Percentiles rank a stretch among this genome's conserved stretches.
phyloP scores from a whole-genome alignment of 768 basidiomycete species.

The Pisolithus microcarpus region DNA sequence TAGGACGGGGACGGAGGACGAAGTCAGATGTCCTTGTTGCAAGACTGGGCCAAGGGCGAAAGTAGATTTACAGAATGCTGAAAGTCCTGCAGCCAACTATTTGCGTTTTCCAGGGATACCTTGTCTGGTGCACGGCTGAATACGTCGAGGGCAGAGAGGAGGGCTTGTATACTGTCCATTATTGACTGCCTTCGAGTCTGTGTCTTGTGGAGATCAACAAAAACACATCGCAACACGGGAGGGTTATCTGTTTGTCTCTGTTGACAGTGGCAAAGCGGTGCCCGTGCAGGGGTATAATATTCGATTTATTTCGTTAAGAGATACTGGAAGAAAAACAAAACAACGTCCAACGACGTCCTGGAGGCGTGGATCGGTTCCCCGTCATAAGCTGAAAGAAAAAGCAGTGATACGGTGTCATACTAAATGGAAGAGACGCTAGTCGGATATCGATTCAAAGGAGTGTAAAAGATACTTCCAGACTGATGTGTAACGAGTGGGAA shows the following conservation, averaged over 20 bases:
- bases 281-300: conserved; percentile 30
- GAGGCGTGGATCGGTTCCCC: background rate
- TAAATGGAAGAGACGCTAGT: conserved; percentile 41
- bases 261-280: no score
- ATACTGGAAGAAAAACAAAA: conserved; percentile 2
- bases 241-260: conserved; percentile 24
- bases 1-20: conserved; percentile 57
- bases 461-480: conserved; percentile 43
- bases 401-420: conserved; percentile 37
- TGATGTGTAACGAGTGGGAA: conserved; percentile 24
- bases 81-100: conserved; percentile 95
- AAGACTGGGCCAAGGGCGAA: conserved; percentile 56
- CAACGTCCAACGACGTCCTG: conserved; percentile 7
- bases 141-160: conserved; percentile 72
- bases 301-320: background rate
- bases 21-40: conserved; percentile 60
- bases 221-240: conserved; percentile 1
- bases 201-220: no score
- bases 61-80: conserved; percentile 95
- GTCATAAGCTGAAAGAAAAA: conserved; percentile 2
- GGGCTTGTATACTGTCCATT: conserved; percentile 66
- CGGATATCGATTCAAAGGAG: conserved; percentile 54
- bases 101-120: conserved; percentile 74
- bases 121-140: conserved; percentile 81
- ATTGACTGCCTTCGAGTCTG: background rate